Percentiles rank a stretch among this genome's conserved stretches.
These are phyloP conservation scores for Ophiostoma sp. DNA, from an alignment of 2,329 filamentous ascomycete genomes.

Conservation along the genomic window DNA sequence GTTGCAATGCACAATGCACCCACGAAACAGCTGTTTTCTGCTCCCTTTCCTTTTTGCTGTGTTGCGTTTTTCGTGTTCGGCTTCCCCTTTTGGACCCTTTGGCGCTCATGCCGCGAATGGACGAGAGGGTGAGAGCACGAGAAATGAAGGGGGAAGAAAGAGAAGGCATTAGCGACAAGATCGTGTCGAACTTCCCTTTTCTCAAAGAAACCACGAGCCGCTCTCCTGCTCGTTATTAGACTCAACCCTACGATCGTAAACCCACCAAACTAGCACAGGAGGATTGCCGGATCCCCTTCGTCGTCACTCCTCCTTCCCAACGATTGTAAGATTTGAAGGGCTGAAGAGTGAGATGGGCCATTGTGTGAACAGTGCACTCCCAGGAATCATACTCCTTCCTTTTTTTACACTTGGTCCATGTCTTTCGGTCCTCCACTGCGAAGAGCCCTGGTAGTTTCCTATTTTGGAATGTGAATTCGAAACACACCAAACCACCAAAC, in stretches of 20 bases:
- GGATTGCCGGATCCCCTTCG: background rate
- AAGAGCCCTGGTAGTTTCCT: background rate
- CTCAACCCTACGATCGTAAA: background rate
- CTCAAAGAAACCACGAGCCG: background rate
- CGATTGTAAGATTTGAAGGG: background rate
- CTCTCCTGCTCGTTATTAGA: too few species aligned
- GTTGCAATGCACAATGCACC: conserved; percentile 7
- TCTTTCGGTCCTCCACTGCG: background rate
- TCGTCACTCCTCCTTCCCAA: background rate
- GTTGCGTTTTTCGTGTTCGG: background rate
- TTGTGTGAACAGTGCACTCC: conserved; percentile 13
- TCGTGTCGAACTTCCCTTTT: background rate
- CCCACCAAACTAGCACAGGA: background rate
- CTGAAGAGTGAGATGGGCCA: background rate
- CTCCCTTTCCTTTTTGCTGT: background rate
- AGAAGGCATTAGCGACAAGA: background rate
- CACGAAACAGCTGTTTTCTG: background rate
- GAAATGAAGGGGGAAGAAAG: background rate
- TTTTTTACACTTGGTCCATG: background rate
- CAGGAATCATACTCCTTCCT: background rate
- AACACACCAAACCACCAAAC: background rate
- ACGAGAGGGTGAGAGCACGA: background rate
- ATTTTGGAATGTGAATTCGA: conserved; percentile 16
- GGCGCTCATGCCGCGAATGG: conserved; percentile 19
- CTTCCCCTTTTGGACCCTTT: conserved; percentile 18